Evolutionary conservation across 2,329 filamentous ascomycete species (phyloP), one percentile per base, ranked within the genome.

Genomic region (Diaporthe caulivora): DNA sequence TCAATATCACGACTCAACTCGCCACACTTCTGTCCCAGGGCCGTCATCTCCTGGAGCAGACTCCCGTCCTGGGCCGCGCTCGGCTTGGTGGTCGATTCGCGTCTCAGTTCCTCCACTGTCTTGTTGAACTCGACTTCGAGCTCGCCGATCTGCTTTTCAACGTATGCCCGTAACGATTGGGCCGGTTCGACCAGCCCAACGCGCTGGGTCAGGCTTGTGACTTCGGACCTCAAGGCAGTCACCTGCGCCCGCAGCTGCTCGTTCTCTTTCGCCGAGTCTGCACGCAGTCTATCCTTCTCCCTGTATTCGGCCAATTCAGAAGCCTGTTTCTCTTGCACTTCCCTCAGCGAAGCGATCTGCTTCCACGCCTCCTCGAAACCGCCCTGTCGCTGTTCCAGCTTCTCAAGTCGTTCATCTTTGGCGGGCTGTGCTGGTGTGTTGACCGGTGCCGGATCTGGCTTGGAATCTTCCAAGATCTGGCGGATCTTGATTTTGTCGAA

Each of bases 401-500:
- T 60, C 42, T 42, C 37, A 17, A 70, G 18, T 15, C 58, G 71
- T 40, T 54, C 65, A n/a, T 51, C 55, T 18, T 54, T 51, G 44
- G 57, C 42, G 15, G 64, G 26, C 7, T 47, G 65, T 17, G 65
- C 21, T 9, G 57, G 42, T 9, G 21, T 26, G 40, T 8, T 29
- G 26, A 15, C 37, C 2, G 26, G 49, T 8, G 13, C 64, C 44
- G 51, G 13, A 11, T 69, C 73, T 18, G 13, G 47, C 44, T 73
- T 75, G 42, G 40, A 55, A 7, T 7, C 31, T 13, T 75, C 71
- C 47, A 75, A 24, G 17, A 69, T n/a, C 42, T 75, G 73, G 31
- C 58, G 71, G 18, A 37, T 44, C 67, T 71, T 75, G 58, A 73
- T 57, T 37, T 75, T 67, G 65, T 42, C 47, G 37, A 73, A 29